phyloP scores from a whole-genome alignment of 1,284 basidiomycete species.

The Moesziomyces parantarcticus region DNA sequence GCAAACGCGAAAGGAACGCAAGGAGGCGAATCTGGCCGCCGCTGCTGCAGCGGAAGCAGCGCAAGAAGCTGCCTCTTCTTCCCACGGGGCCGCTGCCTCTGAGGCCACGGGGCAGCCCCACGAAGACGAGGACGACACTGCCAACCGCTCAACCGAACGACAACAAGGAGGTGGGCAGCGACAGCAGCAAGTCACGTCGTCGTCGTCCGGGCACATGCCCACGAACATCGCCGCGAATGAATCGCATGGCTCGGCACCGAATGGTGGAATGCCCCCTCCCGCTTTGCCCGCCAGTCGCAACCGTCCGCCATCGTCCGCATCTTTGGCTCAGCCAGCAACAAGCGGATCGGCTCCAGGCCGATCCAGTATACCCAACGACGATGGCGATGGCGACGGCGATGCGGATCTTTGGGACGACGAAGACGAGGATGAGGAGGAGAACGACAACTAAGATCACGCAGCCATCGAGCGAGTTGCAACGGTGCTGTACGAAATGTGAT shows the following conservation, averaged over 20 bases:
- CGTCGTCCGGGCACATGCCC: background rate
- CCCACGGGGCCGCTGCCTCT: conserved; percentile 14
- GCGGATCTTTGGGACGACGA: conserved; percentile 51
- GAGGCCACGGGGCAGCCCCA: conserved; percentile 9
- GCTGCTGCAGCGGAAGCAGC: conserved; percentile 45
- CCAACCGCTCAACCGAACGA: conserved; percentile 7
- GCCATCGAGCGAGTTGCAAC: no score
- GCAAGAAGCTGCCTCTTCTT: conserved; percentile 28
- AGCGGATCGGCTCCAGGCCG: background rate
- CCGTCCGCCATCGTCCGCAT: conserved; percentile 2
- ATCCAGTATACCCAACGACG: conserved; percentile 3
- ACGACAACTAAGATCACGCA: no score
- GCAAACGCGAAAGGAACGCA: conserved; percentile 56
- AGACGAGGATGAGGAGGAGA: background rate
- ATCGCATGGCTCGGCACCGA: conserved; percentile 5
- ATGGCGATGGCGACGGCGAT: conserved; percentile 32
- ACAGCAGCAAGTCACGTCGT: conserved; percentile 43
- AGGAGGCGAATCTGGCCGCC: conserved; percentile 57
- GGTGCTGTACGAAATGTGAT: no score
- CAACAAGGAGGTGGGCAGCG: conserved; percentile 15
- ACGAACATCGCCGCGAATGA: background rate
- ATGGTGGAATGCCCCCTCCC: conserved; percentile 36
- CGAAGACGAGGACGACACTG: conserved; percentile 46
- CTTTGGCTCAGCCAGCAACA: background rate
- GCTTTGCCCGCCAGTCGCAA: conserved; percentile 32